Percentiles rank a stretch among this genome's conserved stretches.
phyloP scores from a whole-genome alignment of 495 filamentous ascomycete genomes.

The Penicillium antarcticum region DNA sequence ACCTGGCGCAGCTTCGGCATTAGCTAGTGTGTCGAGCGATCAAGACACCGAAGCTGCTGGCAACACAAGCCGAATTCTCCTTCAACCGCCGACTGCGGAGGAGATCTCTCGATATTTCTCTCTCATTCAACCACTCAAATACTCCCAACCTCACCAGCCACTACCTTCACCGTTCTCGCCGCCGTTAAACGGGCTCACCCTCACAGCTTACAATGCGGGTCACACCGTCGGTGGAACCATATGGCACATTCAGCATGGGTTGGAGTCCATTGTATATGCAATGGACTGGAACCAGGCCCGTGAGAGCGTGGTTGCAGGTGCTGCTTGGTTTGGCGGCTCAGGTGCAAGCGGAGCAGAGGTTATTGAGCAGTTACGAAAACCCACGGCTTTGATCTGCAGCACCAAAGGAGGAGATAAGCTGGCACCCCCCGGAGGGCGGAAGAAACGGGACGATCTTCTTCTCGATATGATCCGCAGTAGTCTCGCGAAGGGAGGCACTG shows the following conservation, averaged over 20 bases:
- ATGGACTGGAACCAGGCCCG: slow-evolving; percentile 96
- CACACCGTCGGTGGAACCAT: slow-evolving; percentile 96
- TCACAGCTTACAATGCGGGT: slow-evolving; percentile 95
- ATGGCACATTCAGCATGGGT: slow-evolving; percentile 96
- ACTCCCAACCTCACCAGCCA: slow-evolving; percentile 92
- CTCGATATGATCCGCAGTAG: slow-evolving; percentile 75
- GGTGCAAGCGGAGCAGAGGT: slow-evolving; percentile 82
- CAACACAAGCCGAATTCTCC: slow-evolving; percentile 54
- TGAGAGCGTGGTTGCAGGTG: slow-evolving; percentile 89
- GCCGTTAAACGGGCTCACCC: slow-evolving; percentile 84
- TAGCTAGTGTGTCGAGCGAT: slow-evolving; percentile 24
- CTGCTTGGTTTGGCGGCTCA: slow-evolving; percentile 84
- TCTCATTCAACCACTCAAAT: slow-evolving; percentile 91
- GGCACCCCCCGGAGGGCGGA: slow-evolving; percentile 64
- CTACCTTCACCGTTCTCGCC: slow-evolving; percentile 81
- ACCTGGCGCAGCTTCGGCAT: slow-evolving; percentile 49
- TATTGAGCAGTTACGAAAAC: slow-evolving; percentile 87
- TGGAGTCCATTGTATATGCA: slow-evolving; percentile 96
- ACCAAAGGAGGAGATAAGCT: slow-evolving; percentile 74
- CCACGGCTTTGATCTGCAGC: slow-evolving; percentile 90
- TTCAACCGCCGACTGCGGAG: slow-evolving; percentile 75
- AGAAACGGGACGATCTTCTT: slow-evolving; percentile 80
- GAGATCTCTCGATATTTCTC: slow-evolving; percentile 92
- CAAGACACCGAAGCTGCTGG: slow-evolving; percentile 21
- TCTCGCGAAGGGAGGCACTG: slow-evolving; percentile 79